Evolutionary conservation across 345 rosid genomes (phyloP).

Genomic region (Moricandia moricandioides): DNA sequence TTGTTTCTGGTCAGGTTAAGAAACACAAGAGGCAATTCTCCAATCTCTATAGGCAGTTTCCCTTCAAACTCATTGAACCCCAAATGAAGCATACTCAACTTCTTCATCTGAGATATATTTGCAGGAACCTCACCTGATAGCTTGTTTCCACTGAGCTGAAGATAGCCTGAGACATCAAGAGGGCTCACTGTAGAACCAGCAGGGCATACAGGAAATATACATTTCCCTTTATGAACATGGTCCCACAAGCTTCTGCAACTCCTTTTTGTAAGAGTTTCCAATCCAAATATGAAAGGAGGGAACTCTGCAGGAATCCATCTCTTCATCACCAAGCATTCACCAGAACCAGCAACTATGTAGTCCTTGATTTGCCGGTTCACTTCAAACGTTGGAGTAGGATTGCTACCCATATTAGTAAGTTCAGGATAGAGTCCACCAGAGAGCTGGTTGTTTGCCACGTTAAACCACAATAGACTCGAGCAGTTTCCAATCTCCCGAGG

Average conservation of each 20-base stretch:
- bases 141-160: slow-evolving; percentile 71
- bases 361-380: slow-evolving; percentile 39
- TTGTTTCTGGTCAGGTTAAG: slow-evolving; percentile 62
- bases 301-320: slow-evolving; percentile 97
- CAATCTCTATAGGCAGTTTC: slow-evolving; percentile 57
- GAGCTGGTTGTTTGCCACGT: slow-evolving; percentile 74
- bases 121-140: slow-evolving; percentile 63
- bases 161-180: slow-evolving; percentile 61
- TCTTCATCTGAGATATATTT: slow-evolving; percentile 56
- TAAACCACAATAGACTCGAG: slow-evolving; percentile 83
- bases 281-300: slow-evolving; percentile 77
- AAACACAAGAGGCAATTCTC: slow-evolving; percentile 60
- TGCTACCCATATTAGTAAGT: slow-evolving; percentile 54
- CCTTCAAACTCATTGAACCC: slow-evolving; percentile 61
- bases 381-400: slow-evolving; percentile 56
- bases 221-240: slow-evolving; percentile 60
- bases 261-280: slow-evolving; percentile 54
- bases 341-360: slow-evolving; percentile 48
- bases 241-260: slow-evolving; percentile 79
- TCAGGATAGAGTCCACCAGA: slow-evolving; percentile 62
- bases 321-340: slow-evolving; percentile 76
- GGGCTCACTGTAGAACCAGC: slow-evolving; percentile 39
- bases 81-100: slow-evolving; percentile 67
- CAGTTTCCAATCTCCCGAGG: slow-evolving; percentile 76
- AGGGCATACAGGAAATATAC: slow-evolving; percentile 60